Evolutionary conservation across 805 yeast species (phyloP).

Genomic region (Pichia paraexigua): DNA sequence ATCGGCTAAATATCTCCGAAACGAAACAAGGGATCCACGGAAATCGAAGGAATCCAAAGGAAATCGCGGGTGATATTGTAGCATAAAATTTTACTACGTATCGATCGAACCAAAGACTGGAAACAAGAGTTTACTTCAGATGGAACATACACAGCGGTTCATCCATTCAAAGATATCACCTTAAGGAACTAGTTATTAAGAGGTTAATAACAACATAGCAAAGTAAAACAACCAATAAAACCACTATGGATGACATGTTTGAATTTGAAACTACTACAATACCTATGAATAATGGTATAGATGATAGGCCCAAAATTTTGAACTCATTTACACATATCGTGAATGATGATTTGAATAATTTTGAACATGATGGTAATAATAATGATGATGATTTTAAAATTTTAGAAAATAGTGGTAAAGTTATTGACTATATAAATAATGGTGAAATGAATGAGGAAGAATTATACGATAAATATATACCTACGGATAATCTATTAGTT

Average conservation of each 20-base stretch:
- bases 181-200: background rate
- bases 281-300: background rate
- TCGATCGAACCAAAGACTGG: background rate
- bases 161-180: background rate
- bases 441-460: constrained; percentile 12
- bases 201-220: background rate
- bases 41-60: too few relatives aligned
- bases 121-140: too few relatives aligned
- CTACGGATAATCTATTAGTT: constrained; percentile 19
- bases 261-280: constrained; percentile 5
- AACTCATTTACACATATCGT: background rate
- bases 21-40: too few relatives aligned
- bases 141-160: too few relatives aligned
- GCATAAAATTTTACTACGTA: too few relatives aligned
- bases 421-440: background rate
- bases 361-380: background rate
- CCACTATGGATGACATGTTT: constrained; percentile 1
- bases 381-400: background rate
- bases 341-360: background rate
- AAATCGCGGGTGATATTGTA: too few relatives aligned
- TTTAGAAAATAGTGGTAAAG: background rate
- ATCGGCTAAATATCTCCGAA: too few relatives aligned
- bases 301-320: background rate
- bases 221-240: background rate
- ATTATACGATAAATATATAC: constrained; percentile 24